Evolutionary conservation across 768 basidiomycete genomes (phyloP).

Genomic region (Boletus reticulatus): DNA sequence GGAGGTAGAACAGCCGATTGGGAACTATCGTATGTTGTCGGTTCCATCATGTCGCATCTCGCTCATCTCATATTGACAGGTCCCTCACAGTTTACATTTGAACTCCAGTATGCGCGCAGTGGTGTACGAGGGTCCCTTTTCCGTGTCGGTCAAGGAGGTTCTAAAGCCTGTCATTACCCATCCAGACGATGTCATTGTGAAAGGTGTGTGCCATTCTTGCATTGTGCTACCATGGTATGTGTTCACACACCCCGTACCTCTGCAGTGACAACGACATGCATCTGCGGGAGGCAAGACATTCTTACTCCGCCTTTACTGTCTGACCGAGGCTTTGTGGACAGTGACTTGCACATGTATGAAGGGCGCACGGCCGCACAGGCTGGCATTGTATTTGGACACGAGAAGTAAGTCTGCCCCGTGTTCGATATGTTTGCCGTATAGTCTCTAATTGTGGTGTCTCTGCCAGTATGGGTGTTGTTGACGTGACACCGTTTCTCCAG

Average conservation of each 20-base stretch:
- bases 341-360: not conserved
- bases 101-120: not conserved
- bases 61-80: no score
- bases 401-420: not conserved
- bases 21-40: no score
- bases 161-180: conserved; percentile 2
- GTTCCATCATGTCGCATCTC: no score
- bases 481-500: not conserved
- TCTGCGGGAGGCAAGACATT: not conserved
- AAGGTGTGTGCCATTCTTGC: not conserved
- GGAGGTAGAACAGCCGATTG: no score
- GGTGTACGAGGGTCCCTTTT: conserved; percentile 3
- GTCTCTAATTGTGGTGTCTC: not conserved
- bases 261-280: conserved; percentile 4
- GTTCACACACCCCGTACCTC: not conserved
- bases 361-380: not conserved
- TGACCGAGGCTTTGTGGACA: not conserved
- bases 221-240: not conserved
- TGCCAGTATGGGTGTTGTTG: conserved; percentile 1
- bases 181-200: conserved; percentile 5
- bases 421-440: not conserved
- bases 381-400: not conserved
- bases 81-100: no score
- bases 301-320: not conserved
- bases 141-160: conserved; percentile 1